Conservation (phyloP, 257 asterid species). For the Jasminum sambac region DNA sequence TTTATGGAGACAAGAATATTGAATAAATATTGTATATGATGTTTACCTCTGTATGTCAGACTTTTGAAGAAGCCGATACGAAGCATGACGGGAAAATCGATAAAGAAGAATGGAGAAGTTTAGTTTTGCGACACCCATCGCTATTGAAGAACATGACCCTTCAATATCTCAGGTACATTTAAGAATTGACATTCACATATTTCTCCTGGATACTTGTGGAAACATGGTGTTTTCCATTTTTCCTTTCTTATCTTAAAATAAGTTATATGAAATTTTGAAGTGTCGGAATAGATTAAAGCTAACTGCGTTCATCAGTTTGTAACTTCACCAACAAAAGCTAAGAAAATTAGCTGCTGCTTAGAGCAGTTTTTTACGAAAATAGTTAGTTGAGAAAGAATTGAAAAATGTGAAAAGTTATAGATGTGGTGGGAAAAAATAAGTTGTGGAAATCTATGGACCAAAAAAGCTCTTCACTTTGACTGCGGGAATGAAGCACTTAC, state of each 20-base stretch:
- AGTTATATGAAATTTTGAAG: background rate
- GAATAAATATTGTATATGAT: constrained; percentile 6
- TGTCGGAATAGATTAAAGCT: background rate
- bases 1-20: constrained; percentile 3
- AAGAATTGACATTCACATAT: background rate
- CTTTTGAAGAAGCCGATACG: constrained; percentile 95
- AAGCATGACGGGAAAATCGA: constrained; percentile 95
- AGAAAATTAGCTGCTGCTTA: background rate
- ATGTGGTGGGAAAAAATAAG: too few relatives aligned
- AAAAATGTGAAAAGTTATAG: too few relatives aligned
- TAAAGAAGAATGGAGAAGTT: constrained; percentile 93
- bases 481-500: background rate
- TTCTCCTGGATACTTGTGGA: background rate
- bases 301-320: background rate
- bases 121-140: constrained; percentile 89
- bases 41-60: constrained; percentile 44
- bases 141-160: constrained; percentile 94
- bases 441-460: too few relatives aligned
- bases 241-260: background rate
- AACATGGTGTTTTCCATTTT: background rate
- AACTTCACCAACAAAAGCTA: background rate
- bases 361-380: too few relatives aligned
- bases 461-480: background rate
- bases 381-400: too few relatives aligned
- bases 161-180: constrained; percentile 88